phyloP scores from a whole-genome alignment of 352 stramenopile species.

The Discostella stelligera region DNA sequence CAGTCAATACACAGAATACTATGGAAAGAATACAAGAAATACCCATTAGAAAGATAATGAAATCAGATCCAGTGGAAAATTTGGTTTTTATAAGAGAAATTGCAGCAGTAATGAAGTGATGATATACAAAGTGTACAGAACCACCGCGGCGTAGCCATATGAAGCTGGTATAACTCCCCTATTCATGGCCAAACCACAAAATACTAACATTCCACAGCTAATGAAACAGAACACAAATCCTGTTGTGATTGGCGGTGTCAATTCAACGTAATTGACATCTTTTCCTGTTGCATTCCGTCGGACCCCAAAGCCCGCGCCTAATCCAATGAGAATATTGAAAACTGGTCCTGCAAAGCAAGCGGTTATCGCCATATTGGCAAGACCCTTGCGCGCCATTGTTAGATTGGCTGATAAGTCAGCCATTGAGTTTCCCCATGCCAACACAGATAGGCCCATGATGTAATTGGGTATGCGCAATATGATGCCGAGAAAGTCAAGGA shows the following conservation, averaged over 20 bases:
- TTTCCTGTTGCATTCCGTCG: constrained; percentile 44
- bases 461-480: constrained; percentile 79
- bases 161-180: constrained; percentile 63
- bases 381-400: constrained; percentile 85
- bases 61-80: no score
- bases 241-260: constrained; percentile 59
- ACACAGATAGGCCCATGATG: constrained; percentile 86
- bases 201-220: constrained; percentile 57
- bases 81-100: constrained; percentile 27
- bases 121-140: constrained; percentile 75
- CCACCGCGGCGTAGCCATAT: constrained; percentile 73
- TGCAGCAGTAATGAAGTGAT: constrained; percentile 59
- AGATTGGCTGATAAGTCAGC: constrained; percentile 87
- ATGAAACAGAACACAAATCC: constrained; percentile 77
- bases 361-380: constrained; percentile 83
- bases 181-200: constrained; percentile 46
- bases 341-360: constrained; percentile 81
- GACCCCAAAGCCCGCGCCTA: constrained; percentile 70
- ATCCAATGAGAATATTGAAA: constrained; percentile 82
- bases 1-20: no score
- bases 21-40: no score
- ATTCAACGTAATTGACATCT: constrained; percentile 42
- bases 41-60: no score
- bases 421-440: constrained; percentile 88
- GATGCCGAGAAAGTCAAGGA: constrained; percentile 83